Evolutionary conservation across 108 stramenopile genomes (phyloP).

Genomic region (Skeletonema costatum): DNA sequence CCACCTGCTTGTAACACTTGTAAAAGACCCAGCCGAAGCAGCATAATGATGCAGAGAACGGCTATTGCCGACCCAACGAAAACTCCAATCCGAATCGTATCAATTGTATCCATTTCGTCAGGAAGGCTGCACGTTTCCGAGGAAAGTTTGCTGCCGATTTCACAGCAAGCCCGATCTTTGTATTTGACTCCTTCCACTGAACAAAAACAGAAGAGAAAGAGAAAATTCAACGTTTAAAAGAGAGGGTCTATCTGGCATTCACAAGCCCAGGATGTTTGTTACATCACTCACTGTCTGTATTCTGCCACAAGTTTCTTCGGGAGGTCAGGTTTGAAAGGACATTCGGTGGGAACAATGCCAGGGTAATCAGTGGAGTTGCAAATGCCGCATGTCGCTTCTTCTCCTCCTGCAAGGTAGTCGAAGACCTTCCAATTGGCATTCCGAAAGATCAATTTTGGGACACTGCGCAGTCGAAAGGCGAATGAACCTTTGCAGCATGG

Average conservation of each 20-base stretch:
- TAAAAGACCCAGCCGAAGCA: background rate
- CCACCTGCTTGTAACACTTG: background rate
- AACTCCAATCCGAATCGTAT: background rate
- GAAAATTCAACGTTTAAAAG: background rate
- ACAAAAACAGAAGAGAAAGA: background rate
- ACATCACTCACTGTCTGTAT: conserved; percentile 29
- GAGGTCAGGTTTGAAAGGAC: conserved; percentile 12
- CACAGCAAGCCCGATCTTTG: conserved; percentile 27
- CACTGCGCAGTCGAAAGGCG: conserved; percentile 35
- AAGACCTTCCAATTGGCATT: conserved; percentile 38
- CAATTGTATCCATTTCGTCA: background rate
- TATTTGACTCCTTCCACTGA: conserved; percentile 16
- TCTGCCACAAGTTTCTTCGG: conserved; percentile 32
- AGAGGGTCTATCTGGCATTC: background rate
- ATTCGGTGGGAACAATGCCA: conserved; percentile 14
- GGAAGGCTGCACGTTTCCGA: conserved; percentile 2
- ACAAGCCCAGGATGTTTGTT: background rate
- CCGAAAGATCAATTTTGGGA: conserved; percentile 32
- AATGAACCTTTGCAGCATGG: conserved; percentile 35
- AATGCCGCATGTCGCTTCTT: conserved; percentile 26
- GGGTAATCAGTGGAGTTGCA: conserved; percentile 14
- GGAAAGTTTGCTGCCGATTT: background rate
- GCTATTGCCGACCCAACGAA: background rate
- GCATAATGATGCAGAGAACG: background rate
- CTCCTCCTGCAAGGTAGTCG: conserved; percentile 28